These are phyloP conservation scores for Thelephora aurantiotincta DNA, from an alignment of 768 basidiomycete genomes.

Conservation along the genomic window DNA sequence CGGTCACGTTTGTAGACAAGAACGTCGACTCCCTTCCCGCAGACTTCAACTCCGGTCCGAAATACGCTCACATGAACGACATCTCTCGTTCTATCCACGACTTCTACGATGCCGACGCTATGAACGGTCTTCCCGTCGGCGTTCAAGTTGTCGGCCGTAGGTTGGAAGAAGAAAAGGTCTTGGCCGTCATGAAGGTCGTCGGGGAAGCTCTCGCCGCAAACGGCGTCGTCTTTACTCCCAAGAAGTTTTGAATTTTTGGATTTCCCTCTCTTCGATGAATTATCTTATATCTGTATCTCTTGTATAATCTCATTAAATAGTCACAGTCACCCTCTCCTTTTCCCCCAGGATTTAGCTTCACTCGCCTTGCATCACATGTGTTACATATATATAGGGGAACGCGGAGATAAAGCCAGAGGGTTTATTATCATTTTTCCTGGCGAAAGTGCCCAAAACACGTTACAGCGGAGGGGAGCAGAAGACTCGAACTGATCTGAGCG, in stretches of 20 bases:
- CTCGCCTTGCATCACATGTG: no score
- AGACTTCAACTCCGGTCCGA: slow-evolving; percentile 11
- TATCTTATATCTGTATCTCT: no score
- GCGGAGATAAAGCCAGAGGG: no score
- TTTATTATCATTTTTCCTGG: no score
- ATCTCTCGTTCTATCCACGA: slow-evolving; percentile 25
- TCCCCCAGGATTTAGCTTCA: no score
- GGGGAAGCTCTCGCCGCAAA: slow-evolving; percentile 11
- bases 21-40: slow-evolving; percentile 17
- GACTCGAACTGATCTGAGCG: not conserved
- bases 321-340: no score
- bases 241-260: not conserved
- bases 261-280: no score
- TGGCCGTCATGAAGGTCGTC: slow-evolving; percentile 31
- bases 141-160: slow-evolving; percentile 29
- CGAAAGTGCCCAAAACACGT: no score
- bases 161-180: slow-evolving; percentile 32
- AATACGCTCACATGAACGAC: slow-evolving; percentile 17
- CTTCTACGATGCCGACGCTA: slow-evolving; percentile 25
- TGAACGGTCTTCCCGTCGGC: slow-evolving; percentile 31
- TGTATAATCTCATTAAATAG: no score
- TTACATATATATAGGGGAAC: no score
- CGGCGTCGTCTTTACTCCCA: slow-evolving; percentile 9
- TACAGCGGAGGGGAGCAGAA: not conserved
- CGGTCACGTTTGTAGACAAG: slow-evolving; percentile 25